Conservation (phyloP, 306 rosid genomes). For the Clitoria ternatea region DNA sequence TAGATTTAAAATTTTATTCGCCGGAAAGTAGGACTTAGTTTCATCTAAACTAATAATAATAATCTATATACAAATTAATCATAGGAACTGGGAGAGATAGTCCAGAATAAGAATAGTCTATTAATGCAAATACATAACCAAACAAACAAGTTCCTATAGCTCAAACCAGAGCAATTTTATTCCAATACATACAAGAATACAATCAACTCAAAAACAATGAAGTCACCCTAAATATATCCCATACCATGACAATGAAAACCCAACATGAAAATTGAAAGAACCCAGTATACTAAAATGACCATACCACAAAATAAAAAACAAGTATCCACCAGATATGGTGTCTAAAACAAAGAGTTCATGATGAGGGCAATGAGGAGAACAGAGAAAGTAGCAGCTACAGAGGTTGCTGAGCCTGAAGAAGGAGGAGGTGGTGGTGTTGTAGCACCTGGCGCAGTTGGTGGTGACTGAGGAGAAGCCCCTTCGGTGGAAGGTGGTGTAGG, state of each 20-base stretch:
- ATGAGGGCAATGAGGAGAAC: background rate
- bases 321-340: background rate
- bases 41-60: background rate
- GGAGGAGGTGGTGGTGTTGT: slow-evolving; percentile 16
- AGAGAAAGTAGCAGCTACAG: slow-evolving; percentile 15
- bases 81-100: background rate
- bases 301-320: background rate
- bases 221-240: background rate
- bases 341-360: background rate
- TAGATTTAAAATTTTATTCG: background rate
- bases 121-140: background rate
- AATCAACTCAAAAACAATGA: background rate
- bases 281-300: background rate
- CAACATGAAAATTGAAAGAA: background rate
- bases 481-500: background rate
- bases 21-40: background rate
- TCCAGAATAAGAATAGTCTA: background rate
- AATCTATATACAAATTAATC: background rate
- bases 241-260: background rate
- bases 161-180: background rate
- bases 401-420: slow-evolving; percentile 16
- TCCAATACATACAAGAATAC: background rate
- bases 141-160: background rate
- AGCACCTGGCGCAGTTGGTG: background rate
- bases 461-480: slow-evolving; percentile 3